A percentile compares a stretch with the other conserved stretches of the same genome.
Evolutionary conservation across 176 grass and related monocot genomes (phyloP).

Genomic region (Zoysia japonica): DNA sequence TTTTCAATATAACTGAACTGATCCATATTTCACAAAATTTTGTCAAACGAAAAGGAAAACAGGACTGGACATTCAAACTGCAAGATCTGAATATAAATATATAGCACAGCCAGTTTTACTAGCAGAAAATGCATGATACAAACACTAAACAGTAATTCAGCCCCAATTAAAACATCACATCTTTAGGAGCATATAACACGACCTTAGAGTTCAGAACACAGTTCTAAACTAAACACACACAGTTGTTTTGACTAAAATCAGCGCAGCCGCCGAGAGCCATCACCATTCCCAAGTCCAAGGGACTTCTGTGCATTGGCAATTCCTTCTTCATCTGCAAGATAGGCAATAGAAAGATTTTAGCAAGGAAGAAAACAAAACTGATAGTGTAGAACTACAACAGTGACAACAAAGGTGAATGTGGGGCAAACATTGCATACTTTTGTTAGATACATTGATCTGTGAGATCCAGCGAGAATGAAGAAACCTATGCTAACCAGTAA

Average conservation of each 20-base stretch:
- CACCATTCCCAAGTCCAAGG: constrained; percentile 70
- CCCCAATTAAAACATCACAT: constrained; percentile 4
- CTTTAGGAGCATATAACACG: constrained; percentile 23
- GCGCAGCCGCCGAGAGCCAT: constrained; percentile 56
- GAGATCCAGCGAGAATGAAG: background rate
- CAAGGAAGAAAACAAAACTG: background rate
- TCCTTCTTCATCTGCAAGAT: constrained; percentile 74
- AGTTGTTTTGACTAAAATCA: constrained; percentile 32
- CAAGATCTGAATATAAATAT: constrained; percentile 20
- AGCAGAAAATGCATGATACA: constrained; percentile 15
- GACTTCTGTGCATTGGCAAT: constrained; percentile 88
- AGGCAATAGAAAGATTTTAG: constrained; percentile 28
- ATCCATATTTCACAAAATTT: background rate
- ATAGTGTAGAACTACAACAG: background rate
- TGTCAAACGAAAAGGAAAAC: background rate
- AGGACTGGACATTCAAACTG: background rate
- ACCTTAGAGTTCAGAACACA: background rate
- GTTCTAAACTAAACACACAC: background rate
- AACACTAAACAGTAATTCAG: constrained; percentile 33
- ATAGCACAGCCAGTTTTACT: constrained; percentile 23
- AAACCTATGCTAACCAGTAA: constrained; percentile 19
- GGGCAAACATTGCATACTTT: background rate
- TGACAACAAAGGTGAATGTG: background rate
- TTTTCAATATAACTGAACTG: constrained; percentile 14
- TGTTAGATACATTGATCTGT: constrained; percentile 7